These are phyloP conservation scores for Yarrowia bubula DNA, from an alignment of 805 yeast species.

Conservation along the genomic window DNA sequence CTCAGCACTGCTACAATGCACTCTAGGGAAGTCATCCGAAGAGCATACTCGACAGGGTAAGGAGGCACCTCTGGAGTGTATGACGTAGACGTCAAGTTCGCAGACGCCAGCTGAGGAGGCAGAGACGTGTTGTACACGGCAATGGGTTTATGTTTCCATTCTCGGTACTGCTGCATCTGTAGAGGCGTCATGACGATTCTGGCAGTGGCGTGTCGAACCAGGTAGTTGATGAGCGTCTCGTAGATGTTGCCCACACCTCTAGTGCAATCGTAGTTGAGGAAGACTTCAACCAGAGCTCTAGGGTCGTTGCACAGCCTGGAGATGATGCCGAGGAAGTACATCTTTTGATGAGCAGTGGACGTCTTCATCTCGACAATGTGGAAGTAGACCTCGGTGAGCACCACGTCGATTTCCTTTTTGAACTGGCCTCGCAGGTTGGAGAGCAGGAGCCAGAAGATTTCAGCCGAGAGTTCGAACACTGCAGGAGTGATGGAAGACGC, in stretches of 20 bases:
- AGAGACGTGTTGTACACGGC: constrained; percentile 72
- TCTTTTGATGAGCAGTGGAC: constrained; percentile 88
- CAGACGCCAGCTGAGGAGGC: constrained; percentile 73
- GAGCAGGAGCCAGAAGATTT: constrained; percentile 87
- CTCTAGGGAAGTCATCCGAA: constrained; percentile 76
- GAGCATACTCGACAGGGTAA: constrained; percentile 73
- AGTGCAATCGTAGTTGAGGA: constrained; percentile 94
- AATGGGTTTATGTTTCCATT: constrained; percentile 51
- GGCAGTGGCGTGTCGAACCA: constrained; percentile 67
- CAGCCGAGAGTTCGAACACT: constrained; percentile 85
- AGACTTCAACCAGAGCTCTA: constrained; percentile 84
- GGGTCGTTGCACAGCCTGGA: constrained; percentile 85
- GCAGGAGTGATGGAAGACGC: constrained; percentile 91
- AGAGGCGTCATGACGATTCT: constrained; percentile 68
- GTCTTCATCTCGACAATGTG: constrained; percentile 91
- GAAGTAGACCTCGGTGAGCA: constrained; percentile 87
- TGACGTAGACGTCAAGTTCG: constrained; percentile 50
- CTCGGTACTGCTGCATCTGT: constrained; percentile 60
- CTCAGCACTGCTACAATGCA: constrained; percentile 79
- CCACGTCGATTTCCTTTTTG: constrained; percentile 90
- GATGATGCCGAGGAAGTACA: constrained; percentile 77
- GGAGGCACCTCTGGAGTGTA: constrained; percentile 35
- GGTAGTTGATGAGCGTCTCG: constrained; percentile 75
- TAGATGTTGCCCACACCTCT: constrained; percentile 75
- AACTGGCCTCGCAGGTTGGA: constrained; percentile 82